Conservation (phyloP, 257 asterid species). For the Solanum virginianum region DNA sequence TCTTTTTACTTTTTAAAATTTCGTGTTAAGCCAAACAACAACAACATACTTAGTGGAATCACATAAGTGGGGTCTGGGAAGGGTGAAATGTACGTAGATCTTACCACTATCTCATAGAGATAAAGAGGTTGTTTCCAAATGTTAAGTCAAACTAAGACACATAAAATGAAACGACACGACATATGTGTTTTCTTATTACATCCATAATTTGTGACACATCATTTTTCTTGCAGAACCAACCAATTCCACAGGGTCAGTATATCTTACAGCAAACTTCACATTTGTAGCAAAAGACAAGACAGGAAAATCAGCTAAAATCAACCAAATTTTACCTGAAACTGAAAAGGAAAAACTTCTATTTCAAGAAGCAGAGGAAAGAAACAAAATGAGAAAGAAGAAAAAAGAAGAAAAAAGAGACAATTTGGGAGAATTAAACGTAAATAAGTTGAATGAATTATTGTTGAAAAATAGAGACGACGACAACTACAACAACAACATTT, state of each 20-base stretch:
- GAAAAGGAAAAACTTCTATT: conserved; percentile 52
- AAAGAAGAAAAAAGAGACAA: conserved; percentile 36
- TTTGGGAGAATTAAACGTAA: conserved; percentile 21
- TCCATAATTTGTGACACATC: not conserved
- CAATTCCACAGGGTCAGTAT: conserved; percentile 28
- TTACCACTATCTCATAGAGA: no score
- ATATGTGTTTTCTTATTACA: no score
- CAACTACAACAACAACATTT: conserved; percentile 55
- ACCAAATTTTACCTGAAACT: conserved; percentile 62
- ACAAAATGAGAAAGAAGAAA: conserved; percentile 50
- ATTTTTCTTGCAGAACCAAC: conserved; percentile 18
- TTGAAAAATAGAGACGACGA: conserved; percentile 63
- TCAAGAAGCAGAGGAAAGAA: conserved; percentile 72
- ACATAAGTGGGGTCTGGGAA: no score
- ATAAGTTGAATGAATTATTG: conserved; percentile 31
- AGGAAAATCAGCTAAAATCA: conserved; percentile 65
- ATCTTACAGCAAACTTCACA: conserved; percentile 89
- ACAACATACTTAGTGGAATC: no score
- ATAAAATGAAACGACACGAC: no score
- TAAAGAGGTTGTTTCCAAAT: no score
- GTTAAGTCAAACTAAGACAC: no score
- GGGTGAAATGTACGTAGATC: no score
- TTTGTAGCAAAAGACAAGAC: conserved; percentile 82
- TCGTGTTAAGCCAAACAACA: no score
- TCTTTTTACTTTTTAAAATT: no score